Evolutionary conservation across 1,139 yeast genomes (phyloP).

Genomic region (Suhomyces taliae): DNA sequence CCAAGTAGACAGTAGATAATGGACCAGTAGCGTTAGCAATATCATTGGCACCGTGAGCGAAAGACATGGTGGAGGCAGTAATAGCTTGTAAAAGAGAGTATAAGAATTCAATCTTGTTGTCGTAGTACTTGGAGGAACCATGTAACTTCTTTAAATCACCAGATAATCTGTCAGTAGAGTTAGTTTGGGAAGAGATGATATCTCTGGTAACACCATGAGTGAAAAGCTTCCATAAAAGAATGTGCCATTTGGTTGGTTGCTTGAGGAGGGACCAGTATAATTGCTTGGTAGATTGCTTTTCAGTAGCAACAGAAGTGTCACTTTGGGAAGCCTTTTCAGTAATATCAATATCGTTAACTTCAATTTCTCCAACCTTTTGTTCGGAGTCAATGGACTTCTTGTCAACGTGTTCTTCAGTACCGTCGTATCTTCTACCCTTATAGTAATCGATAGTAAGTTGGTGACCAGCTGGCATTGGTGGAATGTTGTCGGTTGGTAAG

Average conservation of each 20-base stretch:
- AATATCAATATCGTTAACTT: constrained; percentile 4
- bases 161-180: constrained; percentile 30
- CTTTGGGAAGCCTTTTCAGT: constrained; percentile 15
- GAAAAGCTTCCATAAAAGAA: constrained; percentile 46
- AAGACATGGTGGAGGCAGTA: constrained; percentile 79
- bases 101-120: constrained; percentile 68
- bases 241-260: constrained; percentile 57
- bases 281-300: constrained; percentile 35
- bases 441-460: constrained; percentile 62
- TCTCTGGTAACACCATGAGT: constrained; percentile 68
- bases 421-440: constrained; percentile 54
- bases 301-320: neutral
- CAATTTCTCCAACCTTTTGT: constrained; percentile 12
- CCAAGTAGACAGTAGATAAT: constrained; percentile 60
- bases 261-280: constrained; percentile 45
- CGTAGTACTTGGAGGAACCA: constrained; percentile 61
- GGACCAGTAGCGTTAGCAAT: constrained; percentile 82
- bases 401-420: constrained; percentile 16
- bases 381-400: constrained; percentile 2
- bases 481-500: constrained; percentile 56
- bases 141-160: constrained; percentile 54
- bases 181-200: constrained; percentile 53
- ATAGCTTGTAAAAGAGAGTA: constrained; percentile 70
- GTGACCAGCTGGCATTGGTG: constrained; percentile 66
- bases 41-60: constrained; percentile 83